Base-by-base conservation (phyloP, 805 yeast genomes). In the Hanseniaspora mollemarum region DNA sequence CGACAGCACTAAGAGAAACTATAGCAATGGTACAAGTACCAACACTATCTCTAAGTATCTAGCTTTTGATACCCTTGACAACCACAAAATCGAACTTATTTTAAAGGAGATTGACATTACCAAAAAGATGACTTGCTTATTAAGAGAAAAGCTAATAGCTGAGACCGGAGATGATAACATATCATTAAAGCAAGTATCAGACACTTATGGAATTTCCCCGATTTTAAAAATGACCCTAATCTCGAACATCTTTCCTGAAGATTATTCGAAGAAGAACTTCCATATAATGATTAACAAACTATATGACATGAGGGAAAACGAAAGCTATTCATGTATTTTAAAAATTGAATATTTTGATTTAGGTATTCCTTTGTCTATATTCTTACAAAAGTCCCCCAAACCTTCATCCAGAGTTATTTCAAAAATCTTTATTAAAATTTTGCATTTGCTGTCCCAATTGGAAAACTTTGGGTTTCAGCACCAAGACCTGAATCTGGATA, bases 401-500 rank as follows among this genome's bases (percentile, higher is more conserved):
- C 50, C 49, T 12, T 43, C 54, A 29, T 46, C 54, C 16, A 45
- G 54, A 41, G 49, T 46, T 4, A 32, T 51, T 3, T 51, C 54
- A 16, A 67, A 59, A 9, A 71, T 82, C 1, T 79, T 82, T 56
- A 74, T 79, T 76, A 71, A 71, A 54, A 65, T 78, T 24, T 77
- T 70, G 1, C 61, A 66, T n/a, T 62, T 70, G 4, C 62, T 82
- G 24, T 71, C 74, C 24, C 63, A 63, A 9, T 81, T 77, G 1
- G 87, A 83, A 61, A 61, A 66, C 15, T 59, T 65, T 53, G 68
- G 72, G 54, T 81, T 81, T 62, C 88, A 82, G 62, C 90, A 83
- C 58, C 69, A 90, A 43, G 85, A 82, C 61, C 62, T 83, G 53
- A 82, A 79, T 54, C 71, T 82, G 72, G 80, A 81, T 12, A 82